Base-by-base conservation (phyloP, 257 asterid genomes). In the Nicotiana paniculata region DNA sequence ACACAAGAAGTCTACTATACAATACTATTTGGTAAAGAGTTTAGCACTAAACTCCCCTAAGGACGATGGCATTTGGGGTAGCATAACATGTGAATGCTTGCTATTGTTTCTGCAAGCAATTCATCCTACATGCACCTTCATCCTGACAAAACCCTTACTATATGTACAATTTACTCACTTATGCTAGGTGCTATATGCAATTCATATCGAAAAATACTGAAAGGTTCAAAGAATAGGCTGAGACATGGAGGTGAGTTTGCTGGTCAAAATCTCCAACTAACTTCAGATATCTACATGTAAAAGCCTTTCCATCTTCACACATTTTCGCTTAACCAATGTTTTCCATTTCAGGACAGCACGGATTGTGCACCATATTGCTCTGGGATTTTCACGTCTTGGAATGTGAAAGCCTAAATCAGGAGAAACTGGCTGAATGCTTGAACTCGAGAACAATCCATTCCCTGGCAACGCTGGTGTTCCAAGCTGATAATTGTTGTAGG, bases 291-390 rank as follows among this genome's bases (percentile, higher is more conserved):
- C 66, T 72, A 30, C 32, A 65, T 79, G 87, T 61, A 63, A 82
- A 78, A 83, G 77, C 59, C 65, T 79, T 85, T 72, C 82, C 87
- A 78, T 83, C 87, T 89, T 86, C 88, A 87, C 80, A 89, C 89
- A 79, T 87, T 43, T 58, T 90, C 79, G 90, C 90, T 86, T 88
- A 17, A 89, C 88, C 85, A 92, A 87, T 84, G 93, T 94, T 66
- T 85, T 81, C 96, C 95, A 93, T 88, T 91, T 93, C 12, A 95
- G 88, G 84, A 88, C 95, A 1, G 97, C 97, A 3, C 91, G 86
- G 68, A 95, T 88, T 87, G 91, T 93, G 89, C 97, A 90, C 99
- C 97, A 93, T 67, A 91, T 86, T 5, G 90, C 85, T 83, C 84
- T 90, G 68, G 96, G 86, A 78, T 81, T 89, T 65, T 90, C 88